Conservation (phyloP, 345 rosid species). For the Viola odorata region DNA sequence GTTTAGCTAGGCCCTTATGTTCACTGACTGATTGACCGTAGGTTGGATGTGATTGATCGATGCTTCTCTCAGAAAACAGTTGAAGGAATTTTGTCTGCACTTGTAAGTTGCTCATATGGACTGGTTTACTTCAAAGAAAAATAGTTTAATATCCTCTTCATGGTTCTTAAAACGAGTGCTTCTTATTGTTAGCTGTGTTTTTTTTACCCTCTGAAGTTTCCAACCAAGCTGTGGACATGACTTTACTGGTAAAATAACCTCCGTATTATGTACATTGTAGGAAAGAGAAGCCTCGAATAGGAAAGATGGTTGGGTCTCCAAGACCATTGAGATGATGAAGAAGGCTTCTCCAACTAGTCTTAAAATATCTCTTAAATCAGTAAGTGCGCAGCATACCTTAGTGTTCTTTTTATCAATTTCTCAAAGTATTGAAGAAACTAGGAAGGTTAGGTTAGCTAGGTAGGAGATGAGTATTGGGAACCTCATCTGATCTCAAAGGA, state of each 20-base stretch:
- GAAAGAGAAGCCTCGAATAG: conserved; percentile 43
- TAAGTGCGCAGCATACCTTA: conserved; percentile 21
- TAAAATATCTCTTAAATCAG: conserved; percentile 76
- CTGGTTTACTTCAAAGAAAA: background rate
- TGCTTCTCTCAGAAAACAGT: conserved; percentile 72
- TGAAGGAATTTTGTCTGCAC: conserved; percentile 77
- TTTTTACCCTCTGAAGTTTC: too few species aligned
- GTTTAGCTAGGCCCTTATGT: conserved; percentile 1
- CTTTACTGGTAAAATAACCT: conserved; percentile 6
- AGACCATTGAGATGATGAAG: conserved; percentile 48
- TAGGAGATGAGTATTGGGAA: too few species aligned
- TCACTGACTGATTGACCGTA: conserved; percentile 23
- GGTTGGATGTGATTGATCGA: conserved; percentile 66
- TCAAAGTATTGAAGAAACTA: background rate
- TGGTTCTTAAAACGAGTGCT: too few species aligned
- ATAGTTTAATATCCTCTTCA: background rate
- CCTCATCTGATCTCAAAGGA: too few species aligned
- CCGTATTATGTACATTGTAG: conserved; percentile 27
- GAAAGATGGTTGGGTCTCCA: conserved; percentile 52
- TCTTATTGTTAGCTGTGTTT: too few species aligned
- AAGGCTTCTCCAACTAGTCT: conserved; percentile 87
- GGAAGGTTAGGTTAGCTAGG: too few species aligned
- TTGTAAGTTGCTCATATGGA: conserved; percentile 44
- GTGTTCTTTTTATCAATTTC: background rate
- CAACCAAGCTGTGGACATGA: background rate